These are phyloP conservation scores for Apiosordaria backusii DNA, from an alignment of 495 filamentous ascomycete genomes.

Conservation along the genomic window DNA sequence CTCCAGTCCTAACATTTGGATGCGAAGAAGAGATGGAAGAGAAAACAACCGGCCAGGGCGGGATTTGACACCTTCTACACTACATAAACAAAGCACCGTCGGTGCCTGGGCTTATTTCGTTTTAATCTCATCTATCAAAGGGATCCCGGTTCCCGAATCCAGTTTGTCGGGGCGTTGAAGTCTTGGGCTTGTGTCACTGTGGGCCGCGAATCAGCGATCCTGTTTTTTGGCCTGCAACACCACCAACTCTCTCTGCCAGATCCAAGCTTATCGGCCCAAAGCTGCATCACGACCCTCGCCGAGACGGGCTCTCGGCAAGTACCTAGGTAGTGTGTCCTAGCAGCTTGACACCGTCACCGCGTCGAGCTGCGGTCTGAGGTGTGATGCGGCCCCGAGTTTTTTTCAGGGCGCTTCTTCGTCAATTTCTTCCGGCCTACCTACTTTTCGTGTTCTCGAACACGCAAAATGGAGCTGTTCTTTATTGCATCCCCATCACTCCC, in stretches of 20 bases:
- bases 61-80: neutral
- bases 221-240: conserved; percentile 3
- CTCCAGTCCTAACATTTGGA: too few relatives aligned
- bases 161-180: neutral
- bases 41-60: neutral
- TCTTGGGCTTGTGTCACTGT: conserved; percentile 10
- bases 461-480: conserved; percentile 2
- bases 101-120: neutral
- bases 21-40: neutral
- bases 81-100: conserved; percentile 1
- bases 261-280: neutral
- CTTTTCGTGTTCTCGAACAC: conserved; percentile 5
- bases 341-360: too few relatives aligned
- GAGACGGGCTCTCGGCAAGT: neutral
- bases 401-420: neutral
- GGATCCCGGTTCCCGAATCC: conserved; percentile 5
- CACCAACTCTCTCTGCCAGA: neutral
- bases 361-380: neutral
- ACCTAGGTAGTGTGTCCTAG: too few relatives aligned
- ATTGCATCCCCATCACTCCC: conserved; percentile 3
- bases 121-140: conserved; percentile 12
- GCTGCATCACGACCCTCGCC: conserved; percentile 1
- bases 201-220: conserved; percentile 4
- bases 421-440: neutral
- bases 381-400: neutral